Evolutionary conservation across 2,329 filamentous ascomycete genomes (phyloP), one percentile per base, ranked within the genome.

Genomic region (Exserohilum rostratum): DNA sequence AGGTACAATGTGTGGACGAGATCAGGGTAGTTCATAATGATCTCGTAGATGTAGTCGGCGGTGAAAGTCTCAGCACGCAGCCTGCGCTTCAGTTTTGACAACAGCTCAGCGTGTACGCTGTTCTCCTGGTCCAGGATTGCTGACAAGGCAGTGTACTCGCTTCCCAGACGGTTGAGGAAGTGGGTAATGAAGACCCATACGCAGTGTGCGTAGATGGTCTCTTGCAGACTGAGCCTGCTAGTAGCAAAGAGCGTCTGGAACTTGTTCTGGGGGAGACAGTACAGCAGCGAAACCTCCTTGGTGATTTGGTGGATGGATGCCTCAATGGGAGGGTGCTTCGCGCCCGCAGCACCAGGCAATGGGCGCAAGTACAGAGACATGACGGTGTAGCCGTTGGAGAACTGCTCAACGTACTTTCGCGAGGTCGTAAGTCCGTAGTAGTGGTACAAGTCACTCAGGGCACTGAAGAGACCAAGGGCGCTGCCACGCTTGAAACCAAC

Each of bases 111-210:
- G 69, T 98, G 92, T 1, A 87, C 84, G 65, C 88, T 95, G 78
- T 96, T 96, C 71, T 85, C 89, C 22, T 84, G 71, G 71, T 97
- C 90, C 53, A 99, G 79, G 9, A 96, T 85, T 46, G 91, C 88
- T 6, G 88, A 86, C 35, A 99, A 83, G 3, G 93, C 95, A 12
- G 87, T 89, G 75, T 98, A 99, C 76, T 99, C 95, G 29, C 91
- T 90, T 15, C 86, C 93, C 15, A 99, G 84, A 60, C 95, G 89
- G 81, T 99, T 99, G 66, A 99, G 83, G 84, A 99, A 99, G 78
- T 99, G 95, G 72, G 96, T 92, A 33, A 97, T 90, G 70, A 97
- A 99, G 29, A 98, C 92, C 90, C 93, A 97, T 6, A 96, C 91
- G 73, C 91, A 96, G 79, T 99, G 95, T 25, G 92, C 93, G 74